A percentile compares a stretch with the other conserved stretches of the same genome.
Evolutionary conservation across 2,329 filamentous ascomycete species (phyloP).

Genomic region (Pseudocercospora cruenta): DNA sequence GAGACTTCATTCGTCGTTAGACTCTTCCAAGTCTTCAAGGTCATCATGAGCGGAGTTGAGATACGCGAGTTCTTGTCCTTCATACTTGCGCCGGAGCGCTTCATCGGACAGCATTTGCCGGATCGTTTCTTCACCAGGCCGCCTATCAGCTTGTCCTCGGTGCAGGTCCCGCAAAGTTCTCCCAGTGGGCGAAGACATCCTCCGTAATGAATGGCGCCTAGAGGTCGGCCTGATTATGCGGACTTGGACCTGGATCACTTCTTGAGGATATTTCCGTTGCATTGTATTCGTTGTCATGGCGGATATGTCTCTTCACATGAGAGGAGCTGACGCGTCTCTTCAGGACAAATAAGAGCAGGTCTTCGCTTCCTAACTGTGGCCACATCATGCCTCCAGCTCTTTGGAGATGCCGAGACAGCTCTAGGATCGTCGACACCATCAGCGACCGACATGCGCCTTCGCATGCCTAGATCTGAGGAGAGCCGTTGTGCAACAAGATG

Average conservation of each 20-base stretch:
- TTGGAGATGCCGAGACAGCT: neutral
- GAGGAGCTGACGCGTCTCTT: neutral
- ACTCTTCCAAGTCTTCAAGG: conserved; percentile 14
- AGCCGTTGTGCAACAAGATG: neutral
- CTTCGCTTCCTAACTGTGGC: neutral
- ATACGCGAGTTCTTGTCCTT: conserved; percentile 7
- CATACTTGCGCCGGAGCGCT: conserved; percentile 11
- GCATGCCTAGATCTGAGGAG: conserved; percentile 4
- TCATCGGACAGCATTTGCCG: conserved; percentile 11
- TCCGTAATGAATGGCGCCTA: neutral
- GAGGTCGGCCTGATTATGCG: neutral
- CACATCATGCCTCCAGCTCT: neutral
- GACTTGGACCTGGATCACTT: neutral
- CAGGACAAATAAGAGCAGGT: neutral
- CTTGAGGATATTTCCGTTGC: neutral
- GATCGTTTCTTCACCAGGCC: neutral
- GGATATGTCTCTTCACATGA: neutral
- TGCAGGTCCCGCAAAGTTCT: conserved; percentile 3
- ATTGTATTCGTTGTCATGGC: neutral
- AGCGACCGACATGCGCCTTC: neutral
- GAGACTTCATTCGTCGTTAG: conserved; percentile 5
- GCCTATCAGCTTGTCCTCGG: neutral
- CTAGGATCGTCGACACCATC: neutral
- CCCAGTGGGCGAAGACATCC: neutral
- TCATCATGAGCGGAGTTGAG: conserved; percentile 10